Conservation (phyloP, 306 rosid genomes). For the Lagenaria siceraria region DNA sequence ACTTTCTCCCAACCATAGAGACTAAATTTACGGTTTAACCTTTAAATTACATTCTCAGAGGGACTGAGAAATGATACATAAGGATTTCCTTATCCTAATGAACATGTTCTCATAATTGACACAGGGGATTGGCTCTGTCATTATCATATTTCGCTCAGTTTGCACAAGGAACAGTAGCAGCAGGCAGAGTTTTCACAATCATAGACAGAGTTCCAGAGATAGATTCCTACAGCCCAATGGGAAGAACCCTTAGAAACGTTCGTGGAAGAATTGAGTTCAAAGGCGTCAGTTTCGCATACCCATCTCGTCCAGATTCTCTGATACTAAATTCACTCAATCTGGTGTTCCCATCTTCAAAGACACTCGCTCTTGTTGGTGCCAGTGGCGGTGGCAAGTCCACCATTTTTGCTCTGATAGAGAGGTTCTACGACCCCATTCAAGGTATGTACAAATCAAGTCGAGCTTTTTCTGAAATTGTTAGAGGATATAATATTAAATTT, state of each 20-base stretch:
- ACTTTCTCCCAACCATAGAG: too few species aligned
- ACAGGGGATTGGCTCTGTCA: slow-evolving; percentile 81
- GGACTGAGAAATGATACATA: not conserved
- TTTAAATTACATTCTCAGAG: too few species aligned
- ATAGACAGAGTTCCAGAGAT: slow-evolving; percentile 77
- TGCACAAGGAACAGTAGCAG: slow-evolving; percentile 84
- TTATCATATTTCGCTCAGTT: slow-evolving; percentile 80
- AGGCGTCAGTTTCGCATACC: slow-evolving; percentile 54
- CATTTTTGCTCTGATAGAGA: slow-evolving; percentile 72
- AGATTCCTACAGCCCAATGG: slow-evolving; percentile 57
- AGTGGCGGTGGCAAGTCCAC: slow-evolving; percentile 98
- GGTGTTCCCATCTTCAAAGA: slow-evolving; percentile 56
- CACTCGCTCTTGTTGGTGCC: slow-evolving; percentile 68
- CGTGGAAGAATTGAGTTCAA: slow-evolving; percentile 69
- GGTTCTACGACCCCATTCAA: slow-evolving; percentile 68
- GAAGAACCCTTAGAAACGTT: slow-evolving; percentile 34
- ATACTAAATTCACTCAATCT: slow-evolving; percentile 48
- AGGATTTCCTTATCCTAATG: not conserved
- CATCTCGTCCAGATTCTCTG: slow-evolving; percentile 56
- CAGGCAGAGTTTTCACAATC: slow-evolving; percentile 58
- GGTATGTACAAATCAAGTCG: slow-evolving; percentile 17
- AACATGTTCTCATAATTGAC: not conserved
- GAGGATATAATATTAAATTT: too few species aligned
- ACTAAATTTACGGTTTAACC: too few species aligned
- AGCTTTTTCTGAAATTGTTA: not conserved